phyloP scores from a whole-genome alignment of 306 rosid species.

The Senna tora region DNA sequence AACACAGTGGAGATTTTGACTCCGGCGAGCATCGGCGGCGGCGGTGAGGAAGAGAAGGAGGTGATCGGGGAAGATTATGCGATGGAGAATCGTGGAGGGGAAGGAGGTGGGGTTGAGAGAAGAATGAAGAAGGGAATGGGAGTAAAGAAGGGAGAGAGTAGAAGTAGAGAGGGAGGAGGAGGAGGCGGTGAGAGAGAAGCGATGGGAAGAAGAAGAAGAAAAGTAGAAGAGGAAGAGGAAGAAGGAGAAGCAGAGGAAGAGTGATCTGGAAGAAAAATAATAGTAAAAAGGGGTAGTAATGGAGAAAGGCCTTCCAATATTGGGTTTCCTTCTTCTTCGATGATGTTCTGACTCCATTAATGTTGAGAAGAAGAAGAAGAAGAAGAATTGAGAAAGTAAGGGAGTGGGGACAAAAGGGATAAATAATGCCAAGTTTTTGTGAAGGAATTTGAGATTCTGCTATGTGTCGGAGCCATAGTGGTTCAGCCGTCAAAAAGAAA shows the following conservation, averaged over 20 bases:
- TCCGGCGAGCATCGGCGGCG: background rate
- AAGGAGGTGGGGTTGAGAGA: conserved; percentile 35
- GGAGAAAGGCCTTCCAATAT: conserved; percentile 32
- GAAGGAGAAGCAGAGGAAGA: conserved; percentile 64
- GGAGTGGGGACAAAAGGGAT: background rate
- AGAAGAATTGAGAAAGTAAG: background rate
- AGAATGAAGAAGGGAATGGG: conserved; percentile 65
- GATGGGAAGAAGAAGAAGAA: conserved; percentile 43
- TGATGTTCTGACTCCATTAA: conserved; percentile 83
- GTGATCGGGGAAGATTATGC: conserved; percentile 75
- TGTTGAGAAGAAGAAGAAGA: background rate
- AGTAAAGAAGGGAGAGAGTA: conserved; percentile 55
- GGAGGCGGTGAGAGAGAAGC: conserved; percentile 43
- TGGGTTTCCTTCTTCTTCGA: conserved; percentile 70
- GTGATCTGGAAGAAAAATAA: conserved; percentile 49
- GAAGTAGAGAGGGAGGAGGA: conserved; percentile 57
- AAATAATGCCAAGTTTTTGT: background rate
- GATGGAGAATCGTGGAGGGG: conserved; percentile 52
- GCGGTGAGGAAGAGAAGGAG: conserved; percentile 52
- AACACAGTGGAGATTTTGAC: conserved; percentile 59
- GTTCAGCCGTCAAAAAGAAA: conserved; percentile 13
- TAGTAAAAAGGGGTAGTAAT: conserved; percentile 44
- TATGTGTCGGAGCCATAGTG: background rate
- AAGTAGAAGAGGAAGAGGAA: conserved; percentile 57
- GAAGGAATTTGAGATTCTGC: background rate